Evolutionary conservation across 164 flowering plant species (phyloP).

Genomic region (Macadamia tetraphylla): DNA sequence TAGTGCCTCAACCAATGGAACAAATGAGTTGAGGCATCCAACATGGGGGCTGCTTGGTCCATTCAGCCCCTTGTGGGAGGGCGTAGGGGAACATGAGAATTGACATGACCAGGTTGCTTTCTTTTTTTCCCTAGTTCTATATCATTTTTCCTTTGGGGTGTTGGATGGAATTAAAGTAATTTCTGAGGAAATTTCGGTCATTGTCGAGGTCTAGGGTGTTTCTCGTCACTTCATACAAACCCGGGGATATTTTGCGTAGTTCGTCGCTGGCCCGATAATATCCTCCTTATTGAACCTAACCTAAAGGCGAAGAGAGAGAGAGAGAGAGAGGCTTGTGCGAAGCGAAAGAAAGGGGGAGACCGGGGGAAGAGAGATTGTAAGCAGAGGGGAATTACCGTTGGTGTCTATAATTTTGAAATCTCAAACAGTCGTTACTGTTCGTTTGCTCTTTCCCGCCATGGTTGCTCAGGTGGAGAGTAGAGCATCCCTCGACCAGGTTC

Average conservation of each 20-base stretch:
- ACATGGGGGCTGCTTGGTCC: too few relatives aligned
- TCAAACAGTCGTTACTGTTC: constrained; percentile 13
- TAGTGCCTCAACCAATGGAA: too few relatives aligned
- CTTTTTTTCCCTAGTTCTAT: too few relatives aligned
- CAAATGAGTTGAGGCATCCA: too few relatives aligned
- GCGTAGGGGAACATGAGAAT: too few relatives aligned
- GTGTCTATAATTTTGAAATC: not conserved
- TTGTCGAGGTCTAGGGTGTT: not conserved
- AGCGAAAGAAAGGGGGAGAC: constrained; percentile 1
- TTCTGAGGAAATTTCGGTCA: not conserved
- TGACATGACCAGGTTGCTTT: too few relatives aligned
- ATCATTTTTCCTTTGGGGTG: too few relatives aligned
- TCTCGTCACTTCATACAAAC: not conserved
- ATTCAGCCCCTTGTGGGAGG: too few relatives aligned
- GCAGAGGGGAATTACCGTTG: not conserved
- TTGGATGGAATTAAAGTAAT: too few relatives aligned
- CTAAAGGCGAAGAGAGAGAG: not conserved
- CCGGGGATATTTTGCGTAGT: not conserved
- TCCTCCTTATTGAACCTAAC: not conserved
- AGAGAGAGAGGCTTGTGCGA: not conserved
- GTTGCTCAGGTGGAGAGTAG: constrained; percentile 17
- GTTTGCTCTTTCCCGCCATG: constrained; percentile 34
- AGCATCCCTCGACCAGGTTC: constrained; percentile 27
- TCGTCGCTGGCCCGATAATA: not conserved
- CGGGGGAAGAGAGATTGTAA: not conserved